A percentile compares a stretch with the other conserved stretches of the same genome.
Evolutionary conservation across 2,329 filamentous ascomycete species (phyloP).

Genomic region (Camptophora hylomeconis): DNA sequence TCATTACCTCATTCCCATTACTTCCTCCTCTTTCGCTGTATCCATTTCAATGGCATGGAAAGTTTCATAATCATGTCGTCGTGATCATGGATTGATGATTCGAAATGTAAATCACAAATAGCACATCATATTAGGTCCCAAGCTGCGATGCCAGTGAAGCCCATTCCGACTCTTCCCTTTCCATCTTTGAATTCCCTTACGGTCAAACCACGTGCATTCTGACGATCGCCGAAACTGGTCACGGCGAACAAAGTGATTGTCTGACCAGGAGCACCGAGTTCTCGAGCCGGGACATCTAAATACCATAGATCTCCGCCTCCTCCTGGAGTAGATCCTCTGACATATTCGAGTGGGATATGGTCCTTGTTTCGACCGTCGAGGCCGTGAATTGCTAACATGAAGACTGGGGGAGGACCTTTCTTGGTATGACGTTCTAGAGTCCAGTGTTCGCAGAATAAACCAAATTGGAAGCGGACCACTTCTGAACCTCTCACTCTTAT

Average conservation of each 20-base stretch:
- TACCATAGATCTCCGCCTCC: slow-evolving; percentile 74
- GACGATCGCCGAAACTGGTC: slow-evolving; percentile 35
- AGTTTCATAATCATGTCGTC: too few species aligned
- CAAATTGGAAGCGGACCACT: slow-evolving; percentile 65
- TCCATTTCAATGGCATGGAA: too few species aligned
- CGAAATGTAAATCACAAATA: too few species aligned
- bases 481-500: slow-evolving; percentile 47
- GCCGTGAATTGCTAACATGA: slow-evolving; percentile 56
- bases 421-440: slow-evolving; percentile 52
- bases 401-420: slow-evolving; percentile 50
- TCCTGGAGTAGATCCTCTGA: slow-evolving; percentile 24
- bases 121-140: slow-evolving; percentile 42
- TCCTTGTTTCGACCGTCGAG: slow-evolving; percentile 55
- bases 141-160: slow-evolving; percentile 37
- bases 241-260: slow-evolving; percentile 53
- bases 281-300: slow-evolving; percentile 53
- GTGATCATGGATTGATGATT: too few species aligned
- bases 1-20: too few species aligned
- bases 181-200: slow-evolving; percentile 34
- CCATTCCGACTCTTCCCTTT: slow-evolving; percentile 34
- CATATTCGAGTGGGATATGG: slow-evolving; percentile 51
- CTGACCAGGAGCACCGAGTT: slow-evolving; percentile 58
- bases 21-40: too few species aligned
- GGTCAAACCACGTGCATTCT: slow-evolving; percentile 41
- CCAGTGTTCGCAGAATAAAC: slow-evolving; percentile 72